phyloP scores from a whole-genome alignment of 2,329 filamentous ascomycete genomes.

The Karstenula rhodostoma region DNA sequence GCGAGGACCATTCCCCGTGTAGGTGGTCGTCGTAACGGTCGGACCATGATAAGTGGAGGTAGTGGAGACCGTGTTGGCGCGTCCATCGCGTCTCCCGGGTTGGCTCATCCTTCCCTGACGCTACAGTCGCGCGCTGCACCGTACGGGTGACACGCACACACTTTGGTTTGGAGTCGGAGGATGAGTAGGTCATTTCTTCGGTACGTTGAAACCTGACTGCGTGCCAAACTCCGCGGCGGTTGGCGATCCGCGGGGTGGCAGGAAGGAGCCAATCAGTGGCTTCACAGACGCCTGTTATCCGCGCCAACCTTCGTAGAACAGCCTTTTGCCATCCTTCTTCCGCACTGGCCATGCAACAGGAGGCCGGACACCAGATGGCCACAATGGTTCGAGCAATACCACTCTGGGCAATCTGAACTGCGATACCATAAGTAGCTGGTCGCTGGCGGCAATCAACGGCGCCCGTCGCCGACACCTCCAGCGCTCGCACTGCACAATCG shows the following conservation, averaged over 20 bases:
- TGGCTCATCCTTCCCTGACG: slow-evolving; percentile 11
- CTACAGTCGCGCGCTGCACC: not conserved
- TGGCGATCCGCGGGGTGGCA: slow-evolving; percentile 7
- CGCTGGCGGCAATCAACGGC: not conserved
- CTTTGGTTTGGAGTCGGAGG: not conserved
- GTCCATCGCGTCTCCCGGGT: not conserved
- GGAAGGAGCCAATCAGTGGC: slow-evolving; percentile 8
- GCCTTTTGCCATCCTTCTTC: not conserved
- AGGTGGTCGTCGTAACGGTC: slow-evolving; percentile 38
- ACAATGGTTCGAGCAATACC: not conserved
- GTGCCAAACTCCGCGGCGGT: slow-evolving; percentile 4
- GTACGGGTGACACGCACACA: not conserved
- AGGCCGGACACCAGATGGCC: not conserved
- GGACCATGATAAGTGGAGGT: slow-evolving; percentile 40
- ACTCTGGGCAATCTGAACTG: not conserved
- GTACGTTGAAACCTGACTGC: not conserved
- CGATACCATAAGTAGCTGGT: not conserved
- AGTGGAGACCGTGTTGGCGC: slow-evolving; percentile 27
- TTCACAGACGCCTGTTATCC: not conserved
- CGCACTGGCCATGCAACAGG: not conserved
- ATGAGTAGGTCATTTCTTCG: not conserved
- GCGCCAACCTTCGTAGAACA: not conserved
- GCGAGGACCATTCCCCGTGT: slow-evolving; percentile 27
- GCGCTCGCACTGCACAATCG: not conserved
- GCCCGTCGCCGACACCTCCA: not conserved